Evolutionary conservation across 1,284 basidiomycete species (phyloP).

Genomic region (Trichosporon ovoides): DNA sequence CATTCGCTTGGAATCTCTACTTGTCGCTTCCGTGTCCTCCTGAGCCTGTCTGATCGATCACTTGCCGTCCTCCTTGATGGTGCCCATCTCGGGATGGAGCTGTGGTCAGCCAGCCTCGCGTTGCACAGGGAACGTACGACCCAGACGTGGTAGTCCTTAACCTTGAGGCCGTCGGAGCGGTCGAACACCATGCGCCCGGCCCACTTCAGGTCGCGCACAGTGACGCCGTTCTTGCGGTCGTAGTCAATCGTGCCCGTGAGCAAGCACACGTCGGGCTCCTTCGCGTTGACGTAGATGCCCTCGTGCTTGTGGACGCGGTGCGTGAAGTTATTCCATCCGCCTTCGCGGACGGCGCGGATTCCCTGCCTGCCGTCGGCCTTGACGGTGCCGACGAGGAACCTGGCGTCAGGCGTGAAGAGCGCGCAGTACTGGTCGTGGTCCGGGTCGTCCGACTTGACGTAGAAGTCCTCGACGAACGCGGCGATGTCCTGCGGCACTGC

Average conservation of each 20-base stretch:
- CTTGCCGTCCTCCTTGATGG: not conserved
- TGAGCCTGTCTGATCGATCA: not conserved
- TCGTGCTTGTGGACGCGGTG: conserved; percentile 1
- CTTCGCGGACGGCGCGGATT: not conserved
- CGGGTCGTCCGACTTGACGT: not conserved
- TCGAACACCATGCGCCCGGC: not conserved
- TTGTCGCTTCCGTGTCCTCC: too few species aligned
- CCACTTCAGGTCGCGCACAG: not conserved
- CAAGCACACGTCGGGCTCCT: not conserved
- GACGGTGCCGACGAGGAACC: not conserved
- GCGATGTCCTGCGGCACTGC: not conserved
- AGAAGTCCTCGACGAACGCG: conserved; percentile 2
- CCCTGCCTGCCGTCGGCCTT: not conserved
- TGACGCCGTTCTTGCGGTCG: conserved; percentile 6
- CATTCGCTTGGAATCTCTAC: too few species aligned
- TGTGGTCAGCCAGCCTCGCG: not conserved
- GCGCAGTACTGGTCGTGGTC: conserved; percentile 2
- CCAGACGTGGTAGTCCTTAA: conserved; percentile 10
- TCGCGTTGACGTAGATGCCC: not conserved
- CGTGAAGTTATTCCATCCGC: not conserved
- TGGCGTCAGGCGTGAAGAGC: conserved; percentile 5
- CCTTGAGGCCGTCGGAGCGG: not conserved
- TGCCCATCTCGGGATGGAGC: not conserved
- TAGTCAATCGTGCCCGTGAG: conserved; percentile 5
- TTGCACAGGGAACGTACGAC: not conserved